These are phyloP conservation scores for Dendrobium catenatum DNA, from an alignment of 106 monocot species.

Conservation along the genomic window DNA sequence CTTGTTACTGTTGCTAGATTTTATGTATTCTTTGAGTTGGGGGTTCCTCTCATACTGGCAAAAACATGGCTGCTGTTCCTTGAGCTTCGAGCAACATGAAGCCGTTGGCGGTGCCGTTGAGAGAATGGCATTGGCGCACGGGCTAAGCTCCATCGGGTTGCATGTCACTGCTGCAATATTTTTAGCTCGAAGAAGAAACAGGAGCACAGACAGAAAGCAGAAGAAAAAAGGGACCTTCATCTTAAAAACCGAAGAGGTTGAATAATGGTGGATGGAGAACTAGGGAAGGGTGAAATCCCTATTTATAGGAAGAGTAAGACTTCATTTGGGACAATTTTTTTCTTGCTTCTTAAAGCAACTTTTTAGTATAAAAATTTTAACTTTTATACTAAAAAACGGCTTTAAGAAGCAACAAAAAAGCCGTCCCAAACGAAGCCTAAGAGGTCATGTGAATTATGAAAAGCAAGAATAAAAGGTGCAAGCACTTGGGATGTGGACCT, in stretches of 20 bases:
- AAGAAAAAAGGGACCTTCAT: not conserved
- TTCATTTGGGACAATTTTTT: too few relatives aligned
- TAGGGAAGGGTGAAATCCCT: not conserved
- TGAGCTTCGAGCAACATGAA: conserved; percentile 8
- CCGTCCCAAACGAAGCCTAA: too few relatives aligned
- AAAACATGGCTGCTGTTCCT: conserved; percentile 12
- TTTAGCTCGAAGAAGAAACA: not conserved
- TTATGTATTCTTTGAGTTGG: conserved; percentile 6
- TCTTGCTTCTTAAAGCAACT: too few relatives aligned
- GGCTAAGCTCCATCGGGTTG: conserved; percentile 8
- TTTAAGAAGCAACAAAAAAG: too few relatives aligned
- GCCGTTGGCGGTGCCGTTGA: not conserved
- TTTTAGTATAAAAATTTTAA: too few relatives aligned
- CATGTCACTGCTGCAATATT: not conserved
- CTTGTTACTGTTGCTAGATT: conserved; percentile 10
- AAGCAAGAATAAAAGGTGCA: too few relatives aligned
- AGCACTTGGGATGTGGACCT: too few relatives aligned
- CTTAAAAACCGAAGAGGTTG: not conserved
- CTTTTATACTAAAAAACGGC: too few relatives aligned
- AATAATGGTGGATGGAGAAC: too few relatives aligned
- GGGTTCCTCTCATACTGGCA: conserved; percentile 17
- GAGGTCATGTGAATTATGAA: too few relatives aligned
- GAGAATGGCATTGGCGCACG: conserved; percentile 1
- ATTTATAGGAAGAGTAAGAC: not conserved
- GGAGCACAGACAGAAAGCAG: not conserved